Evolutionary conservation across 139 green algal genomes (phyloP).

Genomic region (Coelastrella sp.): DNA sequence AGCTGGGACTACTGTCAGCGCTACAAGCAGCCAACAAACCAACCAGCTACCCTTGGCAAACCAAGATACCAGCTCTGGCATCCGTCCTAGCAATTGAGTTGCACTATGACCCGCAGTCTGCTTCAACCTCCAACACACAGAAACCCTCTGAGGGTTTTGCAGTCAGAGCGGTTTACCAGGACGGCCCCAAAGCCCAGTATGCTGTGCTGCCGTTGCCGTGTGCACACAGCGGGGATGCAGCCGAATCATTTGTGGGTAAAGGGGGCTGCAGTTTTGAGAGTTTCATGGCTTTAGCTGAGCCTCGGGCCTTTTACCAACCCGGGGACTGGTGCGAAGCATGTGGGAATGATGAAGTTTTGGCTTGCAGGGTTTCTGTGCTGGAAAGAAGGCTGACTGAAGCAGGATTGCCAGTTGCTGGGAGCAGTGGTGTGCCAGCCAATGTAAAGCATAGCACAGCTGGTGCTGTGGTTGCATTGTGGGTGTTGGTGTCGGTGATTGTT

Average conservation of each 20-base stretch:
- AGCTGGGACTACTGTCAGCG: conserved; percentile 64
- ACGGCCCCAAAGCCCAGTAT: conserved; percentile 50
- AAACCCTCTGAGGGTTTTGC: background rate
- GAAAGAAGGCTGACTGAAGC: background rate
- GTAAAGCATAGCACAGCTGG: background rate
- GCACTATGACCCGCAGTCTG: background rate
- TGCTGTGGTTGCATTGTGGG: background rate
- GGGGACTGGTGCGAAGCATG: conserved; percentile 53
- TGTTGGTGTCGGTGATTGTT: background rate
- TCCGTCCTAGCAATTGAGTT: conserved; percentile 66
- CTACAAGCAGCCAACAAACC: conserved; percentile 32
- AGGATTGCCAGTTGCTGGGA: background rate
- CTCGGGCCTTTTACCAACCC: conserved; percentile 12
- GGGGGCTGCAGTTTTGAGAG: conserved; percentile 47
- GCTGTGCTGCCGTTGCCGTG: conserved; percentile 50
- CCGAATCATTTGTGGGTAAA: conserved; percentile 46
- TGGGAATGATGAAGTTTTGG: background rate
- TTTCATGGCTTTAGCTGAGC: conserved; percentile 43
- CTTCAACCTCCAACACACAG: no score
- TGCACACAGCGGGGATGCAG: conserved; percentile 41
- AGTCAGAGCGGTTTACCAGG: conserved; percentile 61
- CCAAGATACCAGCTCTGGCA: conserved; percentile 54
- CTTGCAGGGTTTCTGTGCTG: conserved; percentile 18
- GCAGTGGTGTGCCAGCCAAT: background rate
- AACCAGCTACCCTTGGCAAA: conserved; percentile 37